These are phyloP conservation scores for Aspergillus versicolor DNA, from an alignment of 2,329 filamentous ascomycete genomes.

Conservation along the genomic window DNA sequence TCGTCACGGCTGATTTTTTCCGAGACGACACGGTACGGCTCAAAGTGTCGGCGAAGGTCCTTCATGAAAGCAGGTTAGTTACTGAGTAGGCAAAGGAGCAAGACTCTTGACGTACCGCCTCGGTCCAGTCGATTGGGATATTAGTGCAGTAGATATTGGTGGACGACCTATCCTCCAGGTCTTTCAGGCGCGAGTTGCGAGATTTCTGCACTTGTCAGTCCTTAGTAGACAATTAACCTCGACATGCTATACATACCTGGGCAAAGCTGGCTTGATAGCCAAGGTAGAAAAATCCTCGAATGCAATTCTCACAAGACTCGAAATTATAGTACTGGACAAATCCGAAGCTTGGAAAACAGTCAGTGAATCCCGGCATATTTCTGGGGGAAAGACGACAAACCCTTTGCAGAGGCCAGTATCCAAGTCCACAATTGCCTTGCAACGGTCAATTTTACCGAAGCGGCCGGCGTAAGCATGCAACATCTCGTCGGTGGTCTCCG, in stretches of 20 bases:
- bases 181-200: conserved; percentile 97
- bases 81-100: neutral
- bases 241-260: conserved; percentile 54
- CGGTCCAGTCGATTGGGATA: conserved; percentile 85
- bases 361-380: conserved; percentile 21
- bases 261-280: conserved; percentile 98
- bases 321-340: conserved; percentile 94
- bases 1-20: conserved; percentile 92
- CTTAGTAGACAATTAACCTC: neutral
- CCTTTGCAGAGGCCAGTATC: conserved; percentile 94
- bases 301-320: conserved; percentile 89
- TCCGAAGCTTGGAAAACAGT: conserved; percentile 67
- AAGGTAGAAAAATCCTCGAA: conserved; percentile 88
- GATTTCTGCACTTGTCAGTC: conserved; percentile 68
- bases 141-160: conserved; percentile 99
- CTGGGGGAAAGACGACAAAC: conserved; percentile 53
- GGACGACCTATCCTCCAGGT: conserved; percentile 82
- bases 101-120: conserved; percentile 64
- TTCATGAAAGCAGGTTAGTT: conserved; percentile 42
- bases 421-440: conserved; percentile 97
- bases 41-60: conserved; percentile 67
- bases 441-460: conserved; percentile 92
- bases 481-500: conserved; percentile 91
- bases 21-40: conserved; percentile 69
- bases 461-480: conserved; percentile 77